Base-by-base conservation (phyloP, 345 rosid genomes). In the Capsella bursapastoris region DNA sequence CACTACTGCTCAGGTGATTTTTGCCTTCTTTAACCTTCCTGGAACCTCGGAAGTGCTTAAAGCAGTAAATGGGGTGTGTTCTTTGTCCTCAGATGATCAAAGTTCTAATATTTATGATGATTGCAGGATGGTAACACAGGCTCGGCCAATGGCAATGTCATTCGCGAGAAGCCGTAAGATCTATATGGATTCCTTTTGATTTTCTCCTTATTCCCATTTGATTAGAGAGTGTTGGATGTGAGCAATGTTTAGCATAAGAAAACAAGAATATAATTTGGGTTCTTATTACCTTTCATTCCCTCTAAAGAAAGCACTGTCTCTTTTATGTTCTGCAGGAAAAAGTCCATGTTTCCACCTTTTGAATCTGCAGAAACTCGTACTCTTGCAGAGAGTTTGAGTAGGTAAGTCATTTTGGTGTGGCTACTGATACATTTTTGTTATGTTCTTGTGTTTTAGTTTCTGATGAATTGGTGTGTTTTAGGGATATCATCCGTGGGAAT, bases 401-500 rank as follows among this genome's bases (percentile, higher is more conserved):
- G 99, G 99, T 88, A 84, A 75, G 68, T 76, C 13, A 16, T 41
- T n/a, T 0, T 37, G 27, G 1, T n/a, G 51, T 15, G 12, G 67
- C 1, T 35, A 10, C 43, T 22, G 38, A 40, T 57, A 64, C 57
- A 31, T 48, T 64, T 2, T 15, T 37, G 55, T 41, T 2, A 41
- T 52, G 7, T 37, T 61, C 59, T 62, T 62, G 38, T 34, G 73
- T 45, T 56, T 28, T 11, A 16, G 41, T 38, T 38, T 38, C 41
- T 38, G 32, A 18, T 60, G 32, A 61, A 61, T 28, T 60, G 25
- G 41, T 60, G 25, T 40, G 76, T 16, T 72, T 22, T 77, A 95
- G 99, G 90, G 99, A 95, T 77, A 95, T 95, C 45, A 87, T 95
- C 51, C 97, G 88, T 25, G 97, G 99, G 43, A 95, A 79, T 78